Conservation (phyloP, 2,329 filamentous ascomycete species). For the Aspergillus japonicus region DNA sequence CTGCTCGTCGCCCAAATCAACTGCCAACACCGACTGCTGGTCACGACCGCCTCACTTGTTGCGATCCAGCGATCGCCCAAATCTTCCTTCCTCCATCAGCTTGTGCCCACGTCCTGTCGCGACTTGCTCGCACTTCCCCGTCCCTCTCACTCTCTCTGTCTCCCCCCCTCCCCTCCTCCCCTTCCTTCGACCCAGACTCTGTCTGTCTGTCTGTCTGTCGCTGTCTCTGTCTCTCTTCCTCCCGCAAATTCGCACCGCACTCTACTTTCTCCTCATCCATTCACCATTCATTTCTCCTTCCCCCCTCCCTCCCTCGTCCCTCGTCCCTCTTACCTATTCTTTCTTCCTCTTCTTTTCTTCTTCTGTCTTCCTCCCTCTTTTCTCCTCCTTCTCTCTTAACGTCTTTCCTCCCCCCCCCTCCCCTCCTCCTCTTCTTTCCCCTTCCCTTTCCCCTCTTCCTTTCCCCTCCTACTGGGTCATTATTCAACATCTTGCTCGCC, state of each 20-base stretch:
- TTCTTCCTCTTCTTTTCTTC: conserved; percentile 13
- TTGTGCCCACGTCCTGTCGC: conserved; percentile 26
- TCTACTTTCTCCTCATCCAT: conserved; percentile 23
- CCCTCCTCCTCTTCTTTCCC: not conserved
- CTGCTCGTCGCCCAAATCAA: conserved; percentile 15
- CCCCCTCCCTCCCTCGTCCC: conserved; percentile 9
- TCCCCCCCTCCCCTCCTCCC: conserved; percentile 19
- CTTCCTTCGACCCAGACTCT: conserved; percentile 20
- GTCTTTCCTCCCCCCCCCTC: not conserved
- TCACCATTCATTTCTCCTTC: conserved; percentile 14
- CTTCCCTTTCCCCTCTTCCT: conserved; percentile 5
- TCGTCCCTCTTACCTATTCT: conserved; percentile 16
- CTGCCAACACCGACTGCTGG: conserved; percentile 19
- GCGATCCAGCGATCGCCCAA: conserved; percentile 25
- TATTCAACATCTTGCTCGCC: conserved; percentile 24
- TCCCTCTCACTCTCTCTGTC: conserved; percentile 10
- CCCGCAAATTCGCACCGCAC: conserved; percentile 10
- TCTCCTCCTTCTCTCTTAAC: conserved; percentile 18
- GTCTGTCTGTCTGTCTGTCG: not conserved
- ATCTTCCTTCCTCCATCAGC: conserved; percentile 12
- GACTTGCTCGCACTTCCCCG: conserved; percentile 17
- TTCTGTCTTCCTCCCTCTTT: conserved; percentile 22
- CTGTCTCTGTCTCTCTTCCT: conserved; percentile 2
- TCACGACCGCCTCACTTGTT: conserved; percentile 27
- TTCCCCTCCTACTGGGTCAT: not conserved